Evolutionary conservation across 2,329 filamentous ascomycete species (phyloP).

Genomic region (Aureobasidium pullulans): DNA sequence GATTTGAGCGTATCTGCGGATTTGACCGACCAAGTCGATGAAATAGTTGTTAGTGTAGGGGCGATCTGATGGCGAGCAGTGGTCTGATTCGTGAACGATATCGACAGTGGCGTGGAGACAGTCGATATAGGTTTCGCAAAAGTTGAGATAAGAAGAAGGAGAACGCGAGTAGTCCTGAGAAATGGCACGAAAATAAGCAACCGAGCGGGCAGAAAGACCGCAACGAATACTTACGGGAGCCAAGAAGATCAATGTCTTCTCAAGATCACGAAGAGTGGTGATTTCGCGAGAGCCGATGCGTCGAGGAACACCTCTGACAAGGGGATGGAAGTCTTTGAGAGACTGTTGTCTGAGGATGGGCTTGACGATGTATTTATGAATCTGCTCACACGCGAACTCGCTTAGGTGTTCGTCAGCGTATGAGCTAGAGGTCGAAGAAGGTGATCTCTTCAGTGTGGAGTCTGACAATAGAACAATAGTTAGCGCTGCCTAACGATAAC

Average conservation of each 20-base stretch:
- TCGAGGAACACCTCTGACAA: slow-evolving; percentile 69
- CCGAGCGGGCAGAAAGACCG: slow-evolving; percentile 50
- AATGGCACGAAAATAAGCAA: slow-evolving; percentile 55
- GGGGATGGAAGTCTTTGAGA: slow-evolving; percentile 71
- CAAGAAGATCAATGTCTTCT: slow-evolving; percentile 86
- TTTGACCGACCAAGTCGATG: slow-evolving; percentile 79
- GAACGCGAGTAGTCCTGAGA: slow-evolving; percentile 66
- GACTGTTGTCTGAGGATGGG: slow-evolving; percentile 67
- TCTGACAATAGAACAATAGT: slow-evolving; percentile 9
- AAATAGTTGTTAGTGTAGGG: slow-evolving; percentile 96
- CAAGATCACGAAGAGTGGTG: slow-evolving; percentile 82
- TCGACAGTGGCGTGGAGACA: slow-evolving; percentile 86
- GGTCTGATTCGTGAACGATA: slow-evolving; percentile 77
- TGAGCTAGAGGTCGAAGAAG: slow-evolving; percentile 7
- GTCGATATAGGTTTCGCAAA: slow-evolving; percentile 83
- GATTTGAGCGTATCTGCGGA: slow-evolving; percentile 79
- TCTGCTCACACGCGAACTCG: slow-evolving; percentile 63
- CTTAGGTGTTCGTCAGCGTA: slow-evolving; percentile 56
- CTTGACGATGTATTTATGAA: slow-evolving; percentile 69
- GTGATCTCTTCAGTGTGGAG: neutral
- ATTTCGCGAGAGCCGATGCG: slow-evolving; percentile 80
- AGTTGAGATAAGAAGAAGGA: slow-evolving; percentile 72
- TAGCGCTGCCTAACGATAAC: neutral
- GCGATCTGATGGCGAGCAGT: slow-evolving; percentile 73
- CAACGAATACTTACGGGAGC: slow-evolving; percentile 72